Conservation (phyloP, 805 yeast species). For the Kluyveromyces dobzhanskii region DNA sequence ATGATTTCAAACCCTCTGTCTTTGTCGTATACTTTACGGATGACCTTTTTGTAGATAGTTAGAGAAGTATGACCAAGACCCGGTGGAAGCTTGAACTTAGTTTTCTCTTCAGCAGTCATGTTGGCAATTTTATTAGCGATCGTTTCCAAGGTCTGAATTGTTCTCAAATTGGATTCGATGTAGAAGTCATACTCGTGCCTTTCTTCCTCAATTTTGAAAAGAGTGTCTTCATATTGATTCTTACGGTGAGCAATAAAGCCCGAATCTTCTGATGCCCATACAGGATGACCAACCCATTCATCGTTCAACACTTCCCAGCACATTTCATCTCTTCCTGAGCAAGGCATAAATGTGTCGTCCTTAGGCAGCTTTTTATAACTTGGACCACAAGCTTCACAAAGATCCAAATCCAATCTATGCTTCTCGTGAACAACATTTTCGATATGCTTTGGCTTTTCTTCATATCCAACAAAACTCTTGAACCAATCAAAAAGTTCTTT, state of each 20-base stretch:
- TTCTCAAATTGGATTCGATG: slow-evolving; percentile 89
- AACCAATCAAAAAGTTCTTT: slow-evolving; percentile 84
- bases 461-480: slow-evolving; percentile 82
- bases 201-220: slow-evolving; percentile 94
- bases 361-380: slow-evolving; percentile 89
- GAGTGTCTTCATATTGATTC: slow-evolving; percentile 93
- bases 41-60: slow-evolving; percentile 88
- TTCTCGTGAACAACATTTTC: slow-evolving; percentile 84
- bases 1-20: slow-evolving; percentile 95
- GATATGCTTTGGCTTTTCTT: slow-evolving; percentile 74
- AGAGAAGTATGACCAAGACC: slow-evolving; percentile 89
- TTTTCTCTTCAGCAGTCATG: slow-evolving; percentile 87
- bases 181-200: slow-evolving; percentile 94
- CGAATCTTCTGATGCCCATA: slow-evolving; percentile 99
- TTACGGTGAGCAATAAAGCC: slow-evolving; percentile 99
- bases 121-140: slow-evolving; percentile 88
- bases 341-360: slow-evolving; percentile 91
- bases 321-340: slow-evolving; percentile 97
- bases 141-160: slow-evolving; percentile 92
- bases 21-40: slow-evolving; percentile 85
- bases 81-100: slow-evolving; percentile 76
- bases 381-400: slow-evolving; percentile 93
- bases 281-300: slow-evolving; percentile 99
- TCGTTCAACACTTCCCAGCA: slow-evolving; percentile 98
- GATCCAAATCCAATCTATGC: slow-evolving; percentile 80